Base-by-base conservation (phyloP, 2,329 filamentous ascomycete genomes). In the Tolypocladium tundrense region DNA sequence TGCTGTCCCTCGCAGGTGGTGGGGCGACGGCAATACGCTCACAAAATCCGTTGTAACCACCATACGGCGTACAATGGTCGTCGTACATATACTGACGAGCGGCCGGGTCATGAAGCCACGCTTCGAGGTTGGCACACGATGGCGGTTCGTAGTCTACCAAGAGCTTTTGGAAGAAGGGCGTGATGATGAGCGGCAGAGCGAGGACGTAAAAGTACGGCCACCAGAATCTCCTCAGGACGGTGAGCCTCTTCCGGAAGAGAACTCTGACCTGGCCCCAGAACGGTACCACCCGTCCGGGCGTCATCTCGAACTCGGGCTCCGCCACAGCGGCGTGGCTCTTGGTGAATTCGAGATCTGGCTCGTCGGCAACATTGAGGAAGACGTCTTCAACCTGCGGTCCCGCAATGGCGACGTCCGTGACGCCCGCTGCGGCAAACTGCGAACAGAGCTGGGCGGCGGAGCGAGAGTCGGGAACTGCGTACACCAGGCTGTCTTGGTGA, bases 181-280 rank as follows among this genome's bases (percentile, higher is more conserved):
- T 86, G 2, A 88, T 86, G 58, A 88, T 77, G 57, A 95, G 80
- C 0, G 90, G 90, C 13, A 95, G 82, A 0, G 89, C 65, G n/a
- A 93, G 74, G 1, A 88, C 89, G 4, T 83, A 86, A 10, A 86
- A 66, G 57, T 90, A 90, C 0, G 90, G 89, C 60, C 92, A 79
- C 71, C 84, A 88, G 67, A 92, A 93, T 37, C 85, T 79, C 63
- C 85, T 84, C 56, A 93, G 76, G 39, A 95, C 86, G 0, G 83
- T 88, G 59, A 82, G 76, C 45, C 91, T 79, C 71, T 96, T 96
- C 54, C 78, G 72, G 67, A 92, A 88, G 14, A 95, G 74, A 1
- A 92, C 84, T 67, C 80, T 76, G 0, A 83, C 82, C 74, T 95
- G 91, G 0, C 54, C 41, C 61, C 60, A 62, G 39, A 64, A 65